Percentiles rank a stretch among this genome's conserved stretches.
Evolutionary conservation across 202 grass and related monocot genomes (phyloP).

Genomic region (Bolboschoenoplectus hybrid): DNA sequence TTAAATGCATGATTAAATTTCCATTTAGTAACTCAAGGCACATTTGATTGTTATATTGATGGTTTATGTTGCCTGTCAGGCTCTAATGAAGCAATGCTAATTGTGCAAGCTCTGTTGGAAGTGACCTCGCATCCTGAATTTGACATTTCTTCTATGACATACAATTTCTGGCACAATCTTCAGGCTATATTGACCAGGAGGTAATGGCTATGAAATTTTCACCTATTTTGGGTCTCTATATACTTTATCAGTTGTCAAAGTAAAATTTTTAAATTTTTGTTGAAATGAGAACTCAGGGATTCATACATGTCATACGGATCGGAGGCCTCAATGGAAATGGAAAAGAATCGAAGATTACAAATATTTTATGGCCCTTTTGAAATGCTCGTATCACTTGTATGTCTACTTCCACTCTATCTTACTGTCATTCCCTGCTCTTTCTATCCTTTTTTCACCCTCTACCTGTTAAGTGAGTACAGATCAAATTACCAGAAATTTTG

Average conservation of each 20-base stretch:
- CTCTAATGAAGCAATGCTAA: slow-evolving; percentile 89
- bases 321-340: slow-evolving; percentile 64
- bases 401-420: slow-evolving; percentile 21
- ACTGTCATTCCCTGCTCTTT: neutral
- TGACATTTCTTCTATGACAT: slow-evolving; percentile 99
- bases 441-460: neutral
- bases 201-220: slow-evolving; percentile 41
- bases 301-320: slow-evolving; percentile 74
- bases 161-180: slow-evolving; percentile 99
- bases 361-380: slow-evolving; percentile 75
- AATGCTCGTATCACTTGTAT: slow-evolving; percentile 86
- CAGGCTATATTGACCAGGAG: slow-evolving; percentile 66
- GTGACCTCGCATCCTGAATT: slow-evolving; percentile 88
- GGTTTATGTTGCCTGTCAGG: slow-evolving; percentile 57
- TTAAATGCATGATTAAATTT: neutral
- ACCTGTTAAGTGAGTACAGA: neutral
- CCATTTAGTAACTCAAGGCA: neutral
- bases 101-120: slow-evolving; percentile 92
- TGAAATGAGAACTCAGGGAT: slow-evolving; percentile 61
- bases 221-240: slow-evolving; percentile 17
- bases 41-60: slow-evolving; percentile 33
- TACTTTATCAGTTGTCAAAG: slow-evolving; percentile 31
- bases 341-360: slow-evolving; percentile 85
- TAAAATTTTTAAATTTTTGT: slow-evolving; percentile 37
- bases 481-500: slow-evolving; percentile 1